Base-by-base conservation (phyloP, 495 filamentous ascomycete species). In the Neurospora sp. region DNA sequence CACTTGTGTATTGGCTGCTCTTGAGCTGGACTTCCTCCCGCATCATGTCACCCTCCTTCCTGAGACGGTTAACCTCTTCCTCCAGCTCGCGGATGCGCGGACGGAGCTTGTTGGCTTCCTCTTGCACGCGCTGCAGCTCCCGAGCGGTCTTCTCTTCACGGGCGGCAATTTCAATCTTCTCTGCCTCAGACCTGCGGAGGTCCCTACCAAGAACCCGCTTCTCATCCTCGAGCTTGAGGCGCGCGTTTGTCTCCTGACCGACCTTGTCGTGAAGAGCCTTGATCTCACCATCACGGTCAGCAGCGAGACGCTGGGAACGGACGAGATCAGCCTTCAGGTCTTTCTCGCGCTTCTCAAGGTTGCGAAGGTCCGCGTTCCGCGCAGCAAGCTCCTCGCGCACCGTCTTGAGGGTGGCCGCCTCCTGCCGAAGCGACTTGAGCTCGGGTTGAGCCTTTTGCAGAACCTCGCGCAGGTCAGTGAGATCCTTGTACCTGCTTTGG, bases 361-460 rank as follows among this genome's bases (percentile, higher is more conserved):
- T 85, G 44, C 89, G 90, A 59, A 98, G 75, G 71, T 96, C 92
- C 1, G 83, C 82, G 22, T 86, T 86, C 78, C 92, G 92, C 48
- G 87, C 86, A 12, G 84, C 83, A 7, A 97, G 85, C 48, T 93
- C 91, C 69, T 93, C 91, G 74, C 91, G 93, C 14, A 88, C 82
- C 3, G 82, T 82, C 81, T 90, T 92, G 46, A 97, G 82, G 14
- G 90, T 88, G 0, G 89, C 86, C 42, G 91, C 90, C 73, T 98
- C 96, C 44, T 88, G 87, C 10, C 92, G 88, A 10, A 98, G 82
- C 20, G 85, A 88, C 74, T 87, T 88, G 22, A 98, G 84, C 80
- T 99, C 96, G 1, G 94, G 92, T 74, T 98, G 93, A 11, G 91
- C 84, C 77, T 94, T 97, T 70, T 95, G 91, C 11, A 97, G 82